Conservation (phyloP, 306 rosid species). For the Sicyos baderoa region DNA sequence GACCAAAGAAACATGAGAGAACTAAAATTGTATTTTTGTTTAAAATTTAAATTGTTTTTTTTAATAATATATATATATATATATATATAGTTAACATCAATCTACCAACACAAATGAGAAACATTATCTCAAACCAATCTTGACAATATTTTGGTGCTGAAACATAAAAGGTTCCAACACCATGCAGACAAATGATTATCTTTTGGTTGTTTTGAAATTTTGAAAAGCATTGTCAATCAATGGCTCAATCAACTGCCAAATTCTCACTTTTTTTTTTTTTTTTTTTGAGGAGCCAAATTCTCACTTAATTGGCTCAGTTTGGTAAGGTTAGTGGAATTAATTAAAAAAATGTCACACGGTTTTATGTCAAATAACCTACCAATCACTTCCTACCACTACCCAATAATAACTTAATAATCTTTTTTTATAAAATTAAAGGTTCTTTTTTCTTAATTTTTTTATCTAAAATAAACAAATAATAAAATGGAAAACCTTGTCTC, state of each 20-base stretch:
- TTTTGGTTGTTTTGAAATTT: constrained; percentile 15
- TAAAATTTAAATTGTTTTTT: no score
- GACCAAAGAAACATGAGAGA: no score
- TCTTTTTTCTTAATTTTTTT: background rate
- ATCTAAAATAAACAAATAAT: background rate
- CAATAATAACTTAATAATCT: constrained; percentile 6
- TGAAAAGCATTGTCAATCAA: constrained; percentile 3
- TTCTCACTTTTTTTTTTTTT: no score
- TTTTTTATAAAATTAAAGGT: constrained; percentile 1
- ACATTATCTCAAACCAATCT: background rate
- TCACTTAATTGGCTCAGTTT: constrained; percentile 6
- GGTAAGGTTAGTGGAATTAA: constrained; percentile 10
- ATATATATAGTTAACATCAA: no score
- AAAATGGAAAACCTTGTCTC: background rate
- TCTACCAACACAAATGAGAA: background rate
- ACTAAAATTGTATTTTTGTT: no score
- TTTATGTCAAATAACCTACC: constrained; percentile 7
- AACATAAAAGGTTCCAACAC: constrained; percentile 3
- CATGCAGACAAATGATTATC: background rate
- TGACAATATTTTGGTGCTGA: background rate
- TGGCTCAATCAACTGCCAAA: constrained; percentile 12
- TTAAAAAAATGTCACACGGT: background rate
- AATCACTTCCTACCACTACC: background rate
- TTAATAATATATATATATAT: no score
- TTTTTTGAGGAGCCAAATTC: no score